Evolutionary conservation across 148 eudicot species (phyloP).

Genomic region (Spergularia bocconei): DNA sequence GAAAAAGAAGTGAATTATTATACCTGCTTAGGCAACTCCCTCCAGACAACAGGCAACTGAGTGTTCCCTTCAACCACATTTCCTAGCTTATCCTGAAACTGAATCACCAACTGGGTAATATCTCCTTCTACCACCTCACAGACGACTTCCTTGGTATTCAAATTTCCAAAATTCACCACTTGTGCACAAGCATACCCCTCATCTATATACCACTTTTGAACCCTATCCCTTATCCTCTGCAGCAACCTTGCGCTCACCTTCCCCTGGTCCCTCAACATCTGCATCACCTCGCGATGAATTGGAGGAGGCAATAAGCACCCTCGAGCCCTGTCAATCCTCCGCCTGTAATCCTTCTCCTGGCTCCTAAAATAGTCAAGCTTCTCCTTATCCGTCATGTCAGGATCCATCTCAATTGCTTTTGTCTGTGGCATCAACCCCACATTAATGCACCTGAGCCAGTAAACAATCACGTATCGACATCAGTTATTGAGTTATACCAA

Average conservation of each 20-base stretch:
- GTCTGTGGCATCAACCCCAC: constrained; percentile 86
- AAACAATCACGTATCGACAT: background rate
- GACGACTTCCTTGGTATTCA: constrained; percentile 85
- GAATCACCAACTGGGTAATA: constrained; percentile 80
- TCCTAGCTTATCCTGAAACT: constrained; percentile 97
- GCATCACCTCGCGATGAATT: constrained; percentile 53
- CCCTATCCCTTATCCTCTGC: constrained; percentile 79
- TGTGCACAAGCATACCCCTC: constrained; percentile 90
- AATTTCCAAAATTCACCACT: constrained; percentile 91
- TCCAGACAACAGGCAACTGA: constrained; percentile 48
- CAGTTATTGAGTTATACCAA: background rate
- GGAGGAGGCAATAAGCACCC: constrained; percentile 67
- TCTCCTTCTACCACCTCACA: constrained; percentile 99
- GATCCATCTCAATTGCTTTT: constrained; percentile 72
- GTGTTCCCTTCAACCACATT: constrained; percentile 95
- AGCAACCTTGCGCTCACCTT: constrained; percentile 70
- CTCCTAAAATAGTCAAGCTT: constrained; percentile 48
- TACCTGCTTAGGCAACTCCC: constrained; percentile 87
- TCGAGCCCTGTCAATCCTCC: constrained; percentile 66
- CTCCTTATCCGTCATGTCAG: constrained; percentile 86
- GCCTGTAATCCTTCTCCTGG: constrained; percentile 71
- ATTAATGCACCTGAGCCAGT: constrained; percentile 65
- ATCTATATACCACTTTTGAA: constrained; percentile 94
- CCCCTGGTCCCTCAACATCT: constrained; percentile 61
- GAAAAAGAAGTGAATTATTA: background rate